Evolutionary conservation across 176 grass and related monocot genomes (phyloP), one percentile per base, ranked within the genome.

Genomic region (Zea luxurians): DNA sequence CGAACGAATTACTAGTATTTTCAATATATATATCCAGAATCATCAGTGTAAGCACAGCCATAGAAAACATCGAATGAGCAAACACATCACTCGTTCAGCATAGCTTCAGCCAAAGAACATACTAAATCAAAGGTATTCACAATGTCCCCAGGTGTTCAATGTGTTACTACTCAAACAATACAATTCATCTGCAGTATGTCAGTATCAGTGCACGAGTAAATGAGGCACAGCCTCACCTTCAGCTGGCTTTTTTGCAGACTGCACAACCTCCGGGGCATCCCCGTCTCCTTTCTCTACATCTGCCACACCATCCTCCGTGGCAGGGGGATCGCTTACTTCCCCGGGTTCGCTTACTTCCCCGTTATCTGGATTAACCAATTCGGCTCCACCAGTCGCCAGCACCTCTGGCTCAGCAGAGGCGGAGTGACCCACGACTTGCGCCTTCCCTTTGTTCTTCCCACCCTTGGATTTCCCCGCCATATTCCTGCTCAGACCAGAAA

Each of bases 391-490:
- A 10, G 60, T 37, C 2, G 68, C 74, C 6, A 66, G 50, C 37
- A 64, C 48, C 43, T 83, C 83, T 37, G 76, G 74, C 48, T 94
- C 95, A 1, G 71, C 60, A 2, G 76, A 4, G 37, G 13, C 70
- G 43, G 37, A 44, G 69, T 80, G 78, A 66, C 45, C 76, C 2
- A 61, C 58, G 37, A 53, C 75, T 53, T 78, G 61, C 4, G 86
- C 81, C 78, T 84, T 95, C 10, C 75, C 85, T 86, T 93, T 97
- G 83, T 77, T 96, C 61, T 75, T 99, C 40, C 73, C 78, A 36
- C 86, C 91, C 68, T 95, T 99, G 17, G 92, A 95, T 76, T 96
- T 99, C 52, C 96, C 96, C 79, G 92, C 96, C 96, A 99, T 99
- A 83, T 76, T 55, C 80, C 79, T 84, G 85, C 54, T 40, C 48